Evolutionary conservation across 2,329 filamentous ascomycete genomes (phyloP), one percentile per base, ranked within the genome.

Genomic region (Verticillium zaregamsianum): DNA sequence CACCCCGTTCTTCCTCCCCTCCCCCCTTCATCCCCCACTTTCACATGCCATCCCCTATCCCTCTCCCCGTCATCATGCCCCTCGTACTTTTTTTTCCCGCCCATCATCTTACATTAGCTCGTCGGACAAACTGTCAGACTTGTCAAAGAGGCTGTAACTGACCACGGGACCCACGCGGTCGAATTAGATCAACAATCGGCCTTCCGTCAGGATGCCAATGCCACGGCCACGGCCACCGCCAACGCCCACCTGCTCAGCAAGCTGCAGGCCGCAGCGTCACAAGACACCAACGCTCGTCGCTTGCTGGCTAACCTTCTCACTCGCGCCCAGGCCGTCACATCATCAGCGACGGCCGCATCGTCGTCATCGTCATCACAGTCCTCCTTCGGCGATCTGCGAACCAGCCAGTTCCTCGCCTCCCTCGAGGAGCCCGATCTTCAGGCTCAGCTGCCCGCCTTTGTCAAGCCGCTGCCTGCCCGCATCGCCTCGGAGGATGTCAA

Each of bases 401-500:
- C 76, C 23, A 72, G 75, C 20, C 77, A 81, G 65, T 77, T 79
- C 62, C 74, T 79, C 61, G 77, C 71, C 66, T 76, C 83, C 66
- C 77, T 83, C 65, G 76, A 84, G 65, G 76, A 79, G 65, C 75
- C 80, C 62, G 80, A 81, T 70, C 69, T 70, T 67, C 67, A 67
- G 45, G 66, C 80, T 37, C 80, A 87, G 61, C 76, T 88, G 25
- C 86, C 87, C 40, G 76, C 77, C 35, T 97, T 92, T 71, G 87
- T 97, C 70, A 91, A 91, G 69, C 89, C 92, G 28, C 80, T 97
- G 7, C 92, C 93, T 1, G 76, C 85, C 54, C 90, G 89, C 70
- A 90, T 97, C 67, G 87, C 90, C 6, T 81, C 85, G 15, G 92
- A 96, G 68, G 93, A 97, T 77, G 85, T 96, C 64, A 84, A 88